Percentiles rank a stretch among this genome's conserved stretches.
Conservation (phyloP, 176 grass and related monocot genomes). For the Areca catechu region DNA sequence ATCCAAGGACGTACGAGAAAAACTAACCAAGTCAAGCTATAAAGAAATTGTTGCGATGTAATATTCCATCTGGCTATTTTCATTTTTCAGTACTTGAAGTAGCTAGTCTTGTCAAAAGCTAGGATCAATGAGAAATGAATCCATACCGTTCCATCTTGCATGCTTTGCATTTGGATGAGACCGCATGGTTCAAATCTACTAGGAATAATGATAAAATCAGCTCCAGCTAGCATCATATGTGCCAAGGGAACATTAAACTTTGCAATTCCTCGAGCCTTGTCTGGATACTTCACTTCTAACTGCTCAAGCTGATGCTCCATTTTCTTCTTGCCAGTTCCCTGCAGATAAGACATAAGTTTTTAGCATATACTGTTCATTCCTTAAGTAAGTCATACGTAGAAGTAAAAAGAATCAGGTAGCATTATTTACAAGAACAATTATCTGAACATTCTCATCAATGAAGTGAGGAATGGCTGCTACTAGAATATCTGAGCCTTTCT, state of each 20-base stretch:
- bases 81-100: too few species aligned
- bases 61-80: too few species aligned
- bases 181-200: conserved; percentile 80
- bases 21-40: background rate
- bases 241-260: conserved; percentile 65
- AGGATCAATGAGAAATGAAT: background rate
- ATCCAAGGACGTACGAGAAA: background rate
- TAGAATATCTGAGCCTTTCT: conserved; percentile 25
- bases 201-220: conserved; percentile 45
- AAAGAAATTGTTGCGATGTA: background rate
- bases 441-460: conserved; percentile 21
- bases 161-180: conserved; percentile 62
- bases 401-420: too few species aligned
- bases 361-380: too few species aligned
- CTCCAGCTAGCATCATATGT: conserved; percentile 56
- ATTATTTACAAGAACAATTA: conserved; percentile 16
- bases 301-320: conserved; percentile 22
- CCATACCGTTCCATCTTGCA: conserved; percentile 58
- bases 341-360: background rate
- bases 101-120: too few species aligned
- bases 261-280: conserved; percentile 40
- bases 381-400: too few species aligned
- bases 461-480: conserved; percentile 19
- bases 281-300: conserved; percentile 44
- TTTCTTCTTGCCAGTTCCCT: conserved; percentile 21